Percentiles rank a stretch among this genome's conserved stretches.
Conservation (phyloP, 192 early-diverging fungal species). For the Paraglomus brasilianum region DNA sequence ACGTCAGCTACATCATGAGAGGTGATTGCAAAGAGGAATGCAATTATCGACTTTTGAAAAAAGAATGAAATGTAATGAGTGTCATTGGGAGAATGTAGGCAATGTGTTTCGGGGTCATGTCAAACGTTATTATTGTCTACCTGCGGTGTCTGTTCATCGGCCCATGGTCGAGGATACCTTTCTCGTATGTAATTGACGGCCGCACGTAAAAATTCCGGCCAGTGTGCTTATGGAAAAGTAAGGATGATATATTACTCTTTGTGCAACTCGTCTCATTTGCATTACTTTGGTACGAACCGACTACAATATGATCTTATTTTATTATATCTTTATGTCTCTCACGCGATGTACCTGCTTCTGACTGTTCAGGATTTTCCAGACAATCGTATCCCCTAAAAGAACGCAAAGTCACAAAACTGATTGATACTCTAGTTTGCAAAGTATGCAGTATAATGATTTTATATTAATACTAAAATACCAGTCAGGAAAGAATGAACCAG, state of each 20-base stretch:
- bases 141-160: conserved; percentile 37
- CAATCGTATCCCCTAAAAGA: conserved; percentile 58
- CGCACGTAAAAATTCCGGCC: conserved; percentile 64
- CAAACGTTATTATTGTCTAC: conserved; percentile 20
- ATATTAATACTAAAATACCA: conserved; percentile 40
- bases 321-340: no score
- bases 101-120: neutral
- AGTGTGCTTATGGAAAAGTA: conserved; percentile 55
- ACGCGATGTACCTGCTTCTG: conserved; percentile 43
- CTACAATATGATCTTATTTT: no score
- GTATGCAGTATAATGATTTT: no score
- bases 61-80: neutral
- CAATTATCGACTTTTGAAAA: conserved; percentile 47
- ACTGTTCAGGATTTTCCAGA: conserved; percentile 38
- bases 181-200: conserved; percentile 55
- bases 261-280: no score
- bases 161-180: conserved; percentile 55
- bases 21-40: conserved; percentile 65
- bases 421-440: neutral
- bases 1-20: conserved; percentile 70
- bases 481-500: conserved; percentile 65
- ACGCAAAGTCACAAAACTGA: neutral
- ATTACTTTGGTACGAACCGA: no score
- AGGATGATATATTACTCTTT: neutral
- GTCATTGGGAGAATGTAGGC: conserved; percentile 2